These are phyloP conservation scores for Lepidium aucheri DNA, from an alignment of 345 rosid genomes.

Conservation along the genomic window DNA sequence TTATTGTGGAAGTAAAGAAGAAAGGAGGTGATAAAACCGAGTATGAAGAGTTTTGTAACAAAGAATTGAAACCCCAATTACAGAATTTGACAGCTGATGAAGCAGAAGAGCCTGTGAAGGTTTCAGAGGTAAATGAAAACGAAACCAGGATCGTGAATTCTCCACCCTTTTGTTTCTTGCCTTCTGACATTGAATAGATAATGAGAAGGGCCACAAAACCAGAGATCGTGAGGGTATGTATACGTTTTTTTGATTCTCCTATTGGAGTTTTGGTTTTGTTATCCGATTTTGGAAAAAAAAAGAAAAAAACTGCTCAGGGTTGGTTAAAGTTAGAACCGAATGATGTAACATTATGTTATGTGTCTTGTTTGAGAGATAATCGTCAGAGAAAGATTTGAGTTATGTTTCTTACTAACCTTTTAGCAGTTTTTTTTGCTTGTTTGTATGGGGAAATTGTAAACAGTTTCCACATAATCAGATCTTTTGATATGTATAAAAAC, in stretches of 20 bases:
- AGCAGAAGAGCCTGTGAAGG: slow-evolving; percentile 17
- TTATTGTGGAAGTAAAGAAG: slow-evolving; percentile 85
- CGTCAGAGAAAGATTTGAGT: slow-evolving; percentile 5
- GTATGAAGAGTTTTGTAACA: slow-evolving; percentile 73
- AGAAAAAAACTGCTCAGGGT: slow-evolving; percentile 12
- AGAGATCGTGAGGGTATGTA: slow-evolving; percentile 1
- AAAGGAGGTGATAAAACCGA: slow-evolving; percentile 81
- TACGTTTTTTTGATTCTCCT: slow-evolving; percentile 5
- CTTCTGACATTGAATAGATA: slow-evolving; percentile 65
- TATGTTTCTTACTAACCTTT: slow-evolving; percentile 20
- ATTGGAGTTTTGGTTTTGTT: slow-evolving; percentile 1
- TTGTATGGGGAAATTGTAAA: slow-evolving; percentile 9
- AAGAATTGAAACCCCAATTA: slow-evolving; percentile 67
- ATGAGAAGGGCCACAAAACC: background rate
- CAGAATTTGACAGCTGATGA: slow-evolving; percentile 58
- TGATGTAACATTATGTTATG: background rate
- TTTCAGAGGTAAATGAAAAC: background rate
- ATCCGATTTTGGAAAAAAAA: background rate
- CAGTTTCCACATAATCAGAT: slow-evolving; percentile 4
- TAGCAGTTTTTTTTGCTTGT: background rate
- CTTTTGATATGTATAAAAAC: slow-evolving; percentile 19
- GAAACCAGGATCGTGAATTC: background rate
- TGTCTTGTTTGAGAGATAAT: background rate
- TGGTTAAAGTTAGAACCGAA: slow-evolving; percentile 6
- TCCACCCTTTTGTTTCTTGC: slow-evolving; percentile 29